Evolutionary conservation across 2,329 filamentous ascomycete genomes (phyloP).

Genomic region (Paracorniculantispora psalliotae): DNA sequence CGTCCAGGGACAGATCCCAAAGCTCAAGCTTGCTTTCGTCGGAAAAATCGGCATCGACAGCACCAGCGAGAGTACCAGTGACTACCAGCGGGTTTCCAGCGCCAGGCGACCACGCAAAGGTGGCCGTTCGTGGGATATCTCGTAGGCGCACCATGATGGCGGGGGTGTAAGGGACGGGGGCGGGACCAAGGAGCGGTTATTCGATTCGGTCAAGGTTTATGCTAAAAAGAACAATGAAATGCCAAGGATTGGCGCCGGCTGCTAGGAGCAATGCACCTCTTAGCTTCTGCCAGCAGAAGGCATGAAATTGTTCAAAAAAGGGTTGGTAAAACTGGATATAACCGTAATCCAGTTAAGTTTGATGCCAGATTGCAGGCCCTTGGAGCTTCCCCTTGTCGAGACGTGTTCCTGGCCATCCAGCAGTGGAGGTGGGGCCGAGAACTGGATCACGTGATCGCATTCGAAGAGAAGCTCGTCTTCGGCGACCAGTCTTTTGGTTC

Average conservation of each 20-base stretch:
- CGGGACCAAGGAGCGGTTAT: conserved; percentile 15
- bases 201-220: conserved; percentile 17
- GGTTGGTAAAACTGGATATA: conserved; percentile 14
- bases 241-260: conserved; percentile 19
- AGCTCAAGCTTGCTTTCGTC: conserved; percentile 95
- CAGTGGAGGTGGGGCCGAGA: conserved; percentile 1
- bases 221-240: conserved; percentile 16
- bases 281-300: conserved; percentile 28
- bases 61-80: conserved; percentile 90
- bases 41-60: conserved; percentile 95
- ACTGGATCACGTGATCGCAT: conserved; percentile 23
- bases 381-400: conserved; percentile 23
- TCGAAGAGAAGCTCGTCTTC: not conserved
- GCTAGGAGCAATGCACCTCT: conserved; percentile 18
- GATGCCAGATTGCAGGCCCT: conserved; percentile 43
- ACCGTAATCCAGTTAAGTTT: conserved; percentile 23
- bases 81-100: conserved; percentile 75
- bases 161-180: conserved; percentile 25
- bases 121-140: conserved; percentile 93
- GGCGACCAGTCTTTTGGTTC: not conserved
- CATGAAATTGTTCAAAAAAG: conserved; percentile 18
- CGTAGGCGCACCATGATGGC: conserved; percentile 84
- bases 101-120: conserved; percentile 93
- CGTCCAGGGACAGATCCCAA: conserved; percentile 87
- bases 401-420: conserved; percentile 12